phyloP scores from a whole-genome alignment of 169 alveolate genomes.

The Plasmodium falciparum region DNA sequence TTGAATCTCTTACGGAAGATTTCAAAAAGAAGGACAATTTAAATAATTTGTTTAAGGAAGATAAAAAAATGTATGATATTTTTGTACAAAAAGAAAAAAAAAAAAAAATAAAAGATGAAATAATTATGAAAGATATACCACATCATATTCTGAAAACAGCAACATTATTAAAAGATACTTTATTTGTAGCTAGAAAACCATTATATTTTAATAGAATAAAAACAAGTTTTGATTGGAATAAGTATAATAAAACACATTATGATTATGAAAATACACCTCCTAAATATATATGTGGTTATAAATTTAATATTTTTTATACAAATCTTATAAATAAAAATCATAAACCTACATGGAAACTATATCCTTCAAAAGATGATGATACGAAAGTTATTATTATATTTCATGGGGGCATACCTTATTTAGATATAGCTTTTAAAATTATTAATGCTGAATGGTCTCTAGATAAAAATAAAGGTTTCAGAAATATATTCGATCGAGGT shows the following conservation, averaged over 20 bases:
- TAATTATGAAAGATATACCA: constrained; percentile 83
- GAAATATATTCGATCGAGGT: constrained; percentile 92
- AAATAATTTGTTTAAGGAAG: constrained; percentile 27
- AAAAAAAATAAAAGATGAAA: constrained; percentile 89
- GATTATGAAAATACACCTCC: constrained; percentile 98
- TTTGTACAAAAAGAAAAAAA: constrained; percentile 84
- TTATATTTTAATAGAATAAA: constrained; percentile 95
- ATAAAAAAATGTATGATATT: constrained; percentile 37
- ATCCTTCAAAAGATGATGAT: constrained; percentile 84
- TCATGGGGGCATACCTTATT: constrained; percentile 98
- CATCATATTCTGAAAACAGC: background rate
- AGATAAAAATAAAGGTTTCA: constrained; percentile 93
- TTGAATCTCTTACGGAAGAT: too few species aligned
- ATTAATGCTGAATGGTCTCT: constrained; percentile 97
- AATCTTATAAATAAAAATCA: constrained; percentile 93
- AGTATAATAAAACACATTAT: constrained; percentile 97
- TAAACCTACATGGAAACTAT: constrained; percentile 95
- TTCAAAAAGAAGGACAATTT: background rate
- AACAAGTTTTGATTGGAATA: constrained; percentile 97
- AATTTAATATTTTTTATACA: constrained; percentile 97
- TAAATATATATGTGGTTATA: constrained; percentile 96
- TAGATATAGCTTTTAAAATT: constrained; percentile 97
- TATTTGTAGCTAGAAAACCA: constrained; percentile 88
- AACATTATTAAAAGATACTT: background rate
- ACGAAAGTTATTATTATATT: constrained; percentile 93